Evolutionary conservation across 1,139 yeast genomes (phyloP).

Genomic region (Debaryomyces fabryi): DNA sequence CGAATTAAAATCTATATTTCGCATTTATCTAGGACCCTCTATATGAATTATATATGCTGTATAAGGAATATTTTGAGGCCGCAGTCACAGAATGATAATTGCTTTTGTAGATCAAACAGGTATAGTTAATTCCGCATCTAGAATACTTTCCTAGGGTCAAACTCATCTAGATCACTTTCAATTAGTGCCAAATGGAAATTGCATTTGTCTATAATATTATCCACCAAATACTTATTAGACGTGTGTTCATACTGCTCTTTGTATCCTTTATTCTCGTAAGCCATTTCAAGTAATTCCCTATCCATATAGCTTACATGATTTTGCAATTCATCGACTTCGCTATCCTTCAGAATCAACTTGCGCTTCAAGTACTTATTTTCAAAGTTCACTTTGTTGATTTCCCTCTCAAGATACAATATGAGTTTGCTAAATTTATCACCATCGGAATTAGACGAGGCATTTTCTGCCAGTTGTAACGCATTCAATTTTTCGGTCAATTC

Average conservation of each 20-base stretch:
- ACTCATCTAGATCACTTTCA: constrained; percentile 11
- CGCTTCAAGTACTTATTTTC: constrained; percentile 36
- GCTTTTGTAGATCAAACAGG: too few species aligned
- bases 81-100: neutral
- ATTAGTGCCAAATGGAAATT: constrained; percentile 3
- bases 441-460: neutral
- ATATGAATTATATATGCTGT: neutral
- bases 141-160: constrained; percentile 11
- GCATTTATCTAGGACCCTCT: neutral
- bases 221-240: neutral
- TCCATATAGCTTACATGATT: constrained; percentile 34
- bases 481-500: constrained; percentile 30
- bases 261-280: neutral
- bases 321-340: constrained; percentile 30
- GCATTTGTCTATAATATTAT: constrained; percentile 1
- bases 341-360: constrained; percentile 20
- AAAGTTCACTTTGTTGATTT: constrained; percentile 32
- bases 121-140: too few species aligned
- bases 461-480: constrained; percentile 6
- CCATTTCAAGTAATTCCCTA: constrained; percentile 20
- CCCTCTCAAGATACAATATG: constrained; percentile 36
- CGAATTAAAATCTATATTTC: neutral
- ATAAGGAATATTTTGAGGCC: neutral
- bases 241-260: neutral
- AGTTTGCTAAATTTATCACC: constrained; percentile 26